Base-by-base conservation (phyloP, 169 alveolate genomes). In the Eimeria tenella region DNA sequence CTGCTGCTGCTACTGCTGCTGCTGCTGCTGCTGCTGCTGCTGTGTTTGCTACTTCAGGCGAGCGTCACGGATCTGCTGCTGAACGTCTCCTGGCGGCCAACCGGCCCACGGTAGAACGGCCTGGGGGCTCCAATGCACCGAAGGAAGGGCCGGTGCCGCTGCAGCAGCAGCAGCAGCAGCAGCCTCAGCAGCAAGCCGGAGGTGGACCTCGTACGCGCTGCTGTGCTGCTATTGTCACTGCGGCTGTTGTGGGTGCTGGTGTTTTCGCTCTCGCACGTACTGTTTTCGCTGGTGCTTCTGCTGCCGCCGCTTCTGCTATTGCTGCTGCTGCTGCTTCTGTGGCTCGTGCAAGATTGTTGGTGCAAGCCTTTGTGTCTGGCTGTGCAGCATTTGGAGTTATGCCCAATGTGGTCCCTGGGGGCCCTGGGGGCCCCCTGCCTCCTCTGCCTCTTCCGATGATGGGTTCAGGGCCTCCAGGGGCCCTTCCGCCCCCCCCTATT, bases 361-460 rank as follows among this genome's bases (percentile, higher is more conserved):
- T 1, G 19, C 9, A 8, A n/a, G 82, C 52, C 23, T 25, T 50
- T 42, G 65, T 75, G 63, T 75, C 21, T 25, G 1, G 23, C 86
- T 75, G 60, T 9, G 63, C 86, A 49, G 86, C 86, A 13, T 75
- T 56, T 23, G 55, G 73, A 5, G 53, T 50, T 4, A 19, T 31
- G 11, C 55, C 52, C 60, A 23, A 81, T 52, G 73, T 81, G 65
- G 87, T 58, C 31, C 68, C 87, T 4, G 87, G 87, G 60, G 87
- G 87, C 31, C 68, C 87, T 4, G 87, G 87, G 60, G 82, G 82
- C 82, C 82, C 82, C 82, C 82, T 71, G n/a, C 82, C 82, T 5
- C 82, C 82, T 25, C 55, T 71, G 52, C 82, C 82, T 5, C 4
- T 71, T 53, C 82, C 82, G 49, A 71, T 71, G 56, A 71, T 71